Evolutionary conservation across 306 rosid genomes (phyloP), one percentile per base, ranked within the genome.

Genomic region (Luffa acutangula): DNA sequence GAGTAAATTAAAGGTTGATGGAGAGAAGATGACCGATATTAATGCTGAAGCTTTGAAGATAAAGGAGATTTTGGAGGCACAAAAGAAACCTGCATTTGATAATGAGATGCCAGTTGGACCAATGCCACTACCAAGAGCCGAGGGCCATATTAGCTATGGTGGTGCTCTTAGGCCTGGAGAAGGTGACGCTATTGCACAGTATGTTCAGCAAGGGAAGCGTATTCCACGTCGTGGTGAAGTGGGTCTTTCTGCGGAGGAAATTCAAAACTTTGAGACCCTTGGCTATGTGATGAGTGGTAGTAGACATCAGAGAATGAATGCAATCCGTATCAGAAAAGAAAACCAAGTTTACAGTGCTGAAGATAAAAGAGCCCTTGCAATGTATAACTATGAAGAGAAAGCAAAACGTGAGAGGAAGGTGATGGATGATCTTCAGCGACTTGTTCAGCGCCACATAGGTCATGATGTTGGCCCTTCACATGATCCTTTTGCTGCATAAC

Each of bases 211-310:
- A 84, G 99, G 99, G 83, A 95, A 95, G 87, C 99, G 97, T 87
- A 95, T 93, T 73, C 99, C 97, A 0, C 87, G 99, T 1, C 91
- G 97, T 91, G 99, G 99, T 69, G 97, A 95, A 87, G 99, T 95
- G 88, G 97, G 99, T 85, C 96, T 93, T 49, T 95, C 99, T 12
- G 99, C 97, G 0, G 97, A 95, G 54, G 98, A 95, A 87, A 95
- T 95, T 88, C 86, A 79, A 75, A 92, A 88, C 88, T 95, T 91
- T 74, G 98, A 95, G 86, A 52, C 56, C 43, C 93, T 95, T 64
- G 98, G 98, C 49, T 95, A 91, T 84, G 98, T 92, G 81, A 95
- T 95, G 97, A 95, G 98, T 73, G 98, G 98, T 76, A 92, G 97
- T 76, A 91, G 98, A 90, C 98, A 95, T 83, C 96, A 95, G 82